A percentile compares a stretch with the other conserved stretches of the same genome.
Conservation (phyloP, 208 protist species). For the Herpetomonas tarakana region DNA sequence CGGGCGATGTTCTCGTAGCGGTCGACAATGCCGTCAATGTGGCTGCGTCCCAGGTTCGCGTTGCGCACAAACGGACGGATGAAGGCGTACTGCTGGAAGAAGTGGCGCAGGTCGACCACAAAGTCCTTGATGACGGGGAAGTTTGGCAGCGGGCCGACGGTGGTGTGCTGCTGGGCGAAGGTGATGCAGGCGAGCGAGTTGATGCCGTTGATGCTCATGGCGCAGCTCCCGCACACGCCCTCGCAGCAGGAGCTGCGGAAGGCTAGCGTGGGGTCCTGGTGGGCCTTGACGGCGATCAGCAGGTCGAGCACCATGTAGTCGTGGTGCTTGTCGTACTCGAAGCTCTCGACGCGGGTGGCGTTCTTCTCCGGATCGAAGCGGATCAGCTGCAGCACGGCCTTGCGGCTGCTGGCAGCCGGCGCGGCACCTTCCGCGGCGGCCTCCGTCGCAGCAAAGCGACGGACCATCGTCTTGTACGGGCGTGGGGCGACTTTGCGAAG, state of each 20-base stretch:
- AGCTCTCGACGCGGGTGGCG: constrained; percentile 82
- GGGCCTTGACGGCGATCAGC: constrained; percentile 88
- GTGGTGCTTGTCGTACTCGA: constrained; percentile 89
- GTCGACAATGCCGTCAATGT: constrained; percentile 72
- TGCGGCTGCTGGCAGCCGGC: constrained; percentile 23
- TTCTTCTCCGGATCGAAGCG: constrained; percentile 88
- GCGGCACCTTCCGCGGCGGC: constrained; percentile 37
- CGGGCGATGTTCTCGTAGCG: constrained; percentile 71
- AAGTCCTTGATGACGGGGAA: constrained; percentile 92
- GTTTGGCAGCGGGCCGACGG: constrained; percentile 84
- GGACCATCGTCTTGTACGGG: constrained; percentile 82
- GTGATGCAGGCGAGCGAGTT: constrained; percentile 92
- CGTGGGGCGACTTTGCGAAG: constrained; percentile 60
- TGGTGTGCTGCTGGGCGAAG: constrained; percentile 80
- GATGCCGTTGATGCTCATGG: constrained; percentile 94
- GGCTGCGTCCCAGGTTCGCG: constrained; percentile 75
- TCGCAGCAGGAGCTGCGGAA: constrained; percentile 92
- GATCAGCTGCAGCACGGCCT: constrained; percentile 80
- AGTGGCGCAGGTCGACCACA: constrained; percentile 88
- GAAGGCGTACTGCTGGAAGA: constrained; percentile 90
- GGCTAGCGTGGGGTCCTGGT: constrained; percentile 89
- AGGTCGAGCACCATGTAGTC: constrained; percentile 93
- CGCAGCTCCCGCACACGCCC: constrained; percentile 92
- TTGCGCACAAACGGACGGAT: constrained; percentile 90
- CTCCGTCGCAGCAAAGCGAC: constrained; percentile 54